phyloP scores from a whole-genome alignment of 2,329 filamentous ascomycete genomes.

The Aspergillus cejpii region DNA sequence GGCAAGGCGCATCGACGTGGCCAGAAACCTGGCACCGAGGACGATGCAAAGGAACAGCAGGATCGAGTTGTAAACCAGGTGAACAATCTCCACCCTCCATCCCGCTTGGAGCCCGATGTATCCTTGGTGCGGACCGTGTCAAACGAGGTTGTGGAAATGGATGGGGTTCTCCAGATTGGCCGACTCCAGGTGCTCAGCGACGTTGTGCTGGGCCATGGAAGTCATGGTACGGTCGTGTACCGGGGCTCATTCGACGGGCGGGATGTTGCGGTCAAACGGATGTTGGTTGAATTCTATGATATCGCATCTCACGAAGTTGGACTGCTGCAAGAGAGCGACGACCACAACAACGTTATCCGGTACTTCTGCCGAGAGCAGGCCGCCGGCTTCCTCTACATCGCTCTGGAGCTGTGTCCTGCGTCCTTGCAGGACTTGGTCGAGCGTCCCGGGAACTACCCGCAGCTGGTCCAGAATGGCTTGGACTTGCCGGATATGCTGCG shows the following conservation, averaged over 20 bases:
- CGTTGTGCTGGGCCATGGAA: conserved; percentile 64
- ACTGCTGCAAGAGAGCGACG: conserved; percentile 83
- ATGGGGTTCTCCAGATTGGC: conserved; percentile 57
- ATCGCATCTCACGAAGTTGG: conserved; percentile 92
- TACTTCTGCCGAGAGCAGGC: conserved; percentile 91
- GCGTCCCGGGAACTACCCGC: conserved; percentile 59
- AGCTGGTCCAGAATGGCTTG: conserved; percentile 58
- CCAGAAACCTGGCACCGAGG: conserved; percentile 49
- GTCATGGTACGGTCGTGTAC: conserved; percentile 95
- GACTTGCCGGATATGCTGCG: conserved; percentile 75
- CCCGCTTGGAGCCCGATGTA: conserved; percentile 56
- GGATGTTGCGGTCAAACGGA: conserved; percentile 90
- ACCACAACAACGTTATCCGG: conserved; percentile 92
- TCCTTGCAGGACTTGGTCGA: conserved; percentile 89
- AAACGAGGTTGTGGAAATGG: conserved; percentile 52
- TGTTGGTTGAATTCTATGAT: conserved; percentile 93
- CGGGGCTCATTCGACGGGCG: conserved; percentile 90
- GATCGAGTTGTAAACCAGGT: conserved; percentile 55
- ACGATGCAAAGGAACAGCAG: conserved; percentile 51
- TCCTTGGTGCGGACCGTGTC: conserved; percentile 49
- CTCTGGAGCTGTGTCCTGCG: conserved; percentile 85
- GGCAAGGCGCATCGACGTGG: conserved; percentile 57
- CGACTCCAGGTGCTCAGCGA: conserved; percentile 56
- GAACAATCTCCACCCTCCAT: conserved; percentile 35
- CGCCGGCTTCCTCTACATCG: conserved; percentile 90